Percentiles rank a stretch among this genome's conserved stretches.
phyloP scores from a whole-genome alignment of 2,329 filamentous ascomycete genomes.

The Cadophora luteo-olivacea region DNA sequence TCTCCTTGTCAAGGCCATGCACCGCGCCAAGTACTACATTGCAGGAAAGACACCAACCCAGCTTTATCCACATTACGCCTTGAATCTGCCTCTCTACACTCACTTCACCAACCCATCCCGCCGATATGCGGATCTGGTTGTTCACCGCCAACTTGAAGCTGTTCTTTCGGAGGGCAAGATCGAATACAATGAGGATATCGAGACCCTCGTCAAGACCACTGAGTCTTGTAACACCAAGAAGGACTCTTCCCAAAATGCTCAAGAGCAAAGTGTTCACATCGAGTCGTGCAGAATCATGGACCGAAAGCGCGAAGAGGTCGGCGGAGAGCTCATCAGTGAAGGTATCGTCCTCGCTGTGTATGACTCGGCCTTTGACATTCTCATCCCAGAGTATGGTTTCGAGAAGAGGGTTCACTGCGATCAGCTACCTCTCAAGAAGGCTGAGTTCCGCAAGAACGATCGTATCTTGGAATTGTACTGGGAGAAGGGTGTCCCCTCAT shows the following conservation, averaged over 20 bases:
- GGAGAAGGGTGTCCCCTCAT: conserved; percentile 99
- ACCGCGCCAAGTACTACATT: conserved; percentile 93
- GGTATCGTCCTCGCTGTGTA: conserved; percentile 97
- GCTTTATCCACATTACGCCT: conserved; percentile 84
- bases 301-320: conserved; percentile 82
- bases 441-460: conserved; percentile 98
- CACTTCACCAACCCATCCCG: conserved; percentile 97
- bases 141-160: conserved; percentile 92
- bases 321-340: conserved; percentile 92
- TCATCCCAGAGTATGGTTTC: conserved; percentile 98
- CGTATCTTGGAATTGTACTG: conserved; percentile 95
- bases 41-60: conserved; percentile 79
- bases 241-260: conserved; percentile 94
- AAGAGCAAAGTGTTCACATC: conserved; percentile 98
- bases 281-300: conserved; percentile 97
- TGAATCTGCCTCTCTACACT: conserved; percentile 94
- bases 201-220: conserved; percentile 87
- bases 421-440: conserved; percentile 96
- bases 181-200: conserved; percentile 89
- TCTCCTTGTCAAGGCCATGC: conserved; percentile 92
- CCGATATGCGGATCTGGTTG: conserved; percentile 92
- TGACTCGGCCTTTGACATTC: conserved; percentile 96
- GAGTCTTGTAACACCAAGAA: conserved; percentile 99
- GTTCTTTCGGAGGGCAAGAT: conserved; percentile 81
- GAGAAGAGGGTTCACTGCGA: conserved; percentile 99